Evolutionary conservation across 495 filamentous ascomycete genomes (phyloP).

Genomic region (Hypomontagnella submonticulosa): DNA sequence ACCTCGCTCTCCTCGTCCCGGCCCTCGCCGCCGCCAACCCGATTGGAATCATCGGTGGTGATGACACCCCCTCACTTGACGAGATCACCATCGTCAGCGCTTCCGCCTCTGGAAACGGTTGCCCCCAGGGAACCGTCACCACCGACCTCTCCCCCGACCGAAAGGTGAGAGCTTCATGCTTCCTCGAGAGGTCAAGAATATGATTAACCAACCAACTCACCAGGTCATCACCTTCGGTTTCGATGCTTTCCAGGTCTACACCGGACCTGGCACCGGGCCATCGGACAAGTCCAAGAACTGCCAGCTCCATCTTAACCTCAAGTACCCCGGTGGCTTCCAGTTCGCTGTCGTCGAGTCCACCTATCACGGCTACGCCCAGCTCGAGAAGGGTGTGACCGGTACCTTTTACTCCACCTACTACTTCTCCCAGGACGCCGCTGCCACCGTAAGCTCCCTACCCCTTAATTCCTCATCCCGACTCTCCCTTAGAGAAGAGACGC

Average conservation of each 20-base stretch:
- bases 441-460: conserved; percentile 46
- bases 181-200: neutral
- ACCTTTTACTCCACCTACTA: conserved; percentile 68
- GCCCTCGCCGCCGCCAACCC: conserved; percentile 60
- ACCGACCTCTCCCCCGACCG: conserved; percentile 62
- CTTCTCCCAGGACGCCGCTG: conserved; percentile 62
- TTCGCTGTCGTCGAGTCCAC: conserved; percentile 65
- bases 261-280: conserved; percentile 56
- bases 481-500: neutral
- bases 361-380: conserved; percentile 67
- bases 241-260: conserved; percentile 67
- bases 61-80: conserved; percentile 51
- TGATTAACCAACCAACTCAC: conserved; percentile 19
- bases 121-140: conserved; percentile 62
- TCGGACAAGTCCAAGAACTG: conserved; percentile 66
- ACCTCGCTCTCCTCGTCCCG: conserved; percentile 57
- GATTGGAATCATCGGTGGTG: conserved; percentile 48
- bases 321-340: conserved; percentile 69
- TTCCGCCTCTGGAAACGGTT: conserved; percentile 69
- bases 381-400: conserved; percentile 65
- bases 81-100: conserved; percentile 64
- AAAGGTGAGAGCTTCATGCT: conserved; percentile 51
- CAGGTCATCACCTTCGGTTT: conserved; percentile 68
- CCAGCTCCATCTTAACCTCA: conserved; percentile 67
- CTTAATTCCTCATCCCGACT: neutral